Evolutionary conservation across 768 basidiomycete species (phyloP), one percentile per base, ranked within the genome.

Genomic region (Lactarius pseudohatsudake): DNA sequence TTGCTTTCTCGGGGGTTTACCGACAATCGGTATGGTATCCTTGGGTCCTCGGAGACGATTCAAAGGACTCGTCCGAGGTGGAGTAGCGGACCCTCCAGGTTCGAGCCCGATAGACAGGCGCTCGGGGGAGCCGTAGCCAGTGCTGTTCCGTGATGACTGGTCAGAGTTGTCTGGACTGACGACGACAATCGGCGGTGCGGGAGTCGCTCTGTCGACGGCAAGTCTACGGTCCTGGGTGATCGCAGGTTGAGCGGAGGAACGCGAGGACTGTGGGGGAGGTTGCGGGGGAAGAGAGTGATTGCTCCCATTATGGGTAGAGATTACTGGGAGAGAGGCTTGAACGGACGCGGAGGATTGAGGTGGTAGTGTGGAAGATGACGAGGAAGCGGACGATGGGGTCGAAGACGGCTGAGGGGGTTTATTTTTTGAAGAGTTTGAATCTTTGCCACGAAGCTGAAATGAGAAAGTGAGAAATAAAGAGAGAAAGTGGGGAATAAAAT

Each of bases 1-100:
- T 79, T 99, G 97, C 77, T 98, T 99, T 73, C 96, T 87, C 30
- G 97, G 94, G 26, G 94, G 95, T 74, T 98, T 98, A 38, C 94
- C 95, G 16, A 92, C 89, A 73, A 96, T 92, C 54, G 96, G 94
- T 65, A 98, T 98, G 54, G 94, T 98, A 77, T 98, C 97, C 78
- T 95, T 97, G 62, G 95, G 94, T 20, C 86, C 87, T 66, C 92
- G 85, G 62, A 94, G 85, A 71, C 92, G 88, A 73, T 85, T 87
- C 70, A 92, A 79, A 13, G 90, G 81, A 53, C 82, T 85, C 47
- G 85, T 81, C 62, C 91, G 85, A 36, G 91, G 89, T 26, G 87
- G 88, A 1, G 83, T 83, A 11, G 81, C 73, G 32, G 72, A 70
- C 22, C 78, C 75, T 26, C 74, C 71, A 63, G 82, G 78, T 76